Evolutionary conservation across 2,329 filamentous ascomycete species (phyloP), one percentile per base, ranked within the genome.

Genomic region (Ilyonectria sp.): DNA sequence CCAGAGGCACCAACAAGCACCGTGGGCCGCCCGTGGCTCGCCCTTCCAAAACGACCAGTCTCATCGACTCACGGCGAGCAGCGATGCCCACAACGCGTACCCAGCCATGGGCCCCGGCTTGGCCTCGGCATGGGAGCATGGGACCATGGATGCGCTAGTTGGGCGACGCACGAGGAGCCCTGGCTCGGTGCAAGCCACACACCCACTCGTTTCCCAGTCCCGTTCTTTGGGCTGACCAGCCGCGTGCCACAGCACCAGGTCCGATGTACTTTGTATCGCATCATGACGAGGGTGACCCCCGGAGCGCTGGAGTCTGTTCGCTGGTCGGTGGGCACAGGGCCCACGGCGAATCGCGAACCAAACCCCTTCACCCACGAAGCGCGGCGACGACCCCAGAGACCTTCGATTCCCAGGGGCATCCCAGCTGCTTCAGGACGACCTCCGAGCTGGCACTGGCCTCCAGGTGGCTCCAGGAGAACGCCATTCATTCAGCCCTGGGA

Each of bases 141-240:
- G 72, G 60, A 56, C 68, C 29, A 69, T 70, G 60, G 59, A 67
- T 46, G 56, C 72, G 61, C 73, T 75, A 75, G 72, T 73, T 47
- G 56, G 40, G 69, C 68, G 68, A 67, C 67, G 76, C 76, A 78
- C 76, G 76, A 78, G 76, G 76, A 71, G 69, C 74, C 76, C 76
- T 71, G 74, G 76, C 70, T 71, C 66, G 58, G 68, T 70, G 55
- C 64, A 74, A 71, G 71, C 75, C 69, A 71, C 74, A 67, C 64
- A 60, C 65, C 69, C 67, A 70, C 68, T 67, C 50, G 43, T 67
- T 65, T 65, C 59, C 29, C 65, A 68, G 68, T 71, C 66, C 65
- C 66, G 65, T 65, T 56, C 53, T 57, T 63, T 69, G 56, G 61
- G 60, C 70, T 68, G 70, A 66, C 56, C 52, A 70, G 69, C 69